A percentile compares a stretch with the other conserved stretches of the same genome.
These are phyloP conservation scores for Babesia bigemina DNA, from an alignment of 169 alveolate genomes.

Conservation along the genomic window DNA sequence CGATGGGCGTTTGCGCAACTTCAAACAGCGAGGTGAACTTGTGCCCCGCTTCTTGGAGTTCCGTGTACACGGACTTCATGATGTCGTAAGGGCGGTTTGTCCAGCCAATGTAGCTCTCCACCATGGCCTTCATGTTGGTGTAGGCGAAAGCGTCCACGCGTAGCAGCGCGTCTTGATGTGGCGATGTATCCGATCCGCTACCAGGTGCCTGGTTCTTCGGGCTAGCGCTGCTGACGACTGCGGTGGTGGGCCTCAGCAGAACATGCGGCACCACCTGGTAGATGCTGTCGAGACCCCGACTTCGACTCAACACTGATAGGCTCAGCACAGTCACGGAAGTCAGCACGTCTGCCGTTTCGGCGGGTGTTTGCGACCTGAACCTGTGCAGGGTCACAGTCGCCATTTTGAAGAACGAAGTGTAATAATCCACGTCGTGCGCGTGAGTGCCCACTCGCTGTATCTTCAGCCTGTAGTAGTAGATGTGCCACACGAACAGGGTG, in stretches of 20 bases:
- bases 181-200: background rate
- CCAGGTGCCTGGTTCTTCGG: too few species aligned
- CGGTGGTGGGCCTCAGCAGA: background rate
- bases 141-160: slow-evolving; percentile 11
- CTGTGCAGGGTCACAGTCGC: slow-evolving; percentile 10
- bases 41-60: slow-evolving; percentile 16
- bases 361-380: background rate
- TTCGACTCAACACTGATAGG: background rate
- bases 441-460: slow-evolving; percentile 5
- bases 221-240: background rate
- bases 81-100: slow-evolving; percentile 13
- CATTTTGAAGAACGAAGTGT: slow-evolving; percentile 14
- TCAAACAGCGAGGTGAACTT: background rate
- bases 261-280: slow-evolving; percentile 12
- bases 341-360: slow-evolving; percentile 9
- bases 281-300: background rate
- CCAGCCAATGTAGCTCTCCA: background rate
- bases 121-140: background rate
- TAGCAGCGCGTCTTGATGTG: slow-evolving; percentile 1
- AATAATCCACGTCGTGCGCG: slow-evolving; percentile 32
- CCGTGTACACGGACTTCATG: slow-evolving; percentile 7
- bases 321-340: background rate
- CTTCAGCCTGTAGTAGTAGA: slow-evolving; percentile 15
- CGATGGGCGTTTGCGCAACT: background rate
- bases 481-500: slow-evolving; percentile 21